Conservation (phyloP, 768 basidiomycete species). For the Naematelia aurantialba region DNA sequence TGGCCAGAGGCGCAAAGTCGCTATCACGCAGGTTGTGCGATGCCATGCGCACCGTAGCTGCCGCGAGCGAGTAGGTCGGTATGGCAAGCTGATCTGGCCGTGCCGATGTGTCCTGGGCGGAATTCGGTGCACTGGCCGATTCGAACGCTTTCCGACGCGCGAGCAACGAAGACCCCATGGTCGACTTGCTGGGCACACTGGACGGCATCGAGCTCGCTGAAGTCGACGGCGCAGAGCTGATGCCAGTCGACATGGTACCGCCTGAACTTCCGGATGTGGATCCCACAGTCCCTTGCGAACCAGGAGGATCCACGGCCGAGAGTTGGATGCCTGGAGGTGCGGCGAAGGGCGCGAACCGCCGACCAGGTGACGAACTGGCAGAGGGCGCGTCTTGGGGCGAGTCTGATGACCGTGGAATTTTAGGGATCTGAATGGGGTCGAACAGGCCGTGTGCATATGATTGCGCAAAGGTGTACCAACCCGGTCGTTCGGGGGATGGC, state of each 20-base stretch:
- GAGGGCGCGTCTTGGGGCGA: slow-evolving; percentile 16
- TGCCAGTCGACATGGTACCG: slow-evolving; percentile 23
- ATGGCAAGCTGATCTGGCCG: slow-evolving; percentile 30
- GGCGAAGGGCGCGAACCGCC: slow-evolving; percentile 1
- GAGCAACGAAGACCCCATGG: slow-evolving; percentile 19
- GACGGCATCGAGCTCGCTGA: slow-evolving; percentile 14
- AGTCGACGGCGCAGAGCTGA: slow-evolving; percentile 28
- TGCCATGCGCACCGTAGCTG: slow-evolving; percentile 46
- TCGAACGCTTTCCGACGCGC: slow-evolving; percentile 25
- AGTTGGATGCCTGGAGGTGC: slow-evolving; percentile 18
- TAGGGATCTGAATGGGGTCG: slow-evolving; percentile 43
- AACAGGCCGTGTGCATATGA: slow-evolving; percentile 44
- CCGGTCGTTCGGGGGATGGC: slow-evolving; percentile 8
- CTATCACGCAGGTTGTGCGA: slow-evolving; percentile 22
- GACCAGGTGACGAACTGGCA: slow-evolving; percentile 35
- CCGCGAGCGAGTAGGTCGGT: slow-evolving; percentile 40
- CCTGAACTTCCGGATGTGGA: slow-evolving; percentile 12
- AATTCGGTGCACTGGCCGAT: slow-evolving; percentile 20
- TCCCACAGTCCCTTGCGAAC: neutral
- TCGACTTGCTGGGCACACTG: slow-evolving; percentile 6
- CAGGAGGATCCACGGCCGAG: slow-evolving; percentile 5
- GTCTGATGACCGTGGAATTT: slow-evolving; percentile 21
- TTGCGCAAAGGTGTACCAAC: slow-evolving; percentile 39
- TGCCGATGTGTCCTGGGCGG: neutral
- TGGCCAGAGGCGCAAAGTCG: slow-evolving; percentile 76